Evolutionary conservation across 148 eudicot species (phyloP).

Genomic region (Silene latifolia): DNA sequence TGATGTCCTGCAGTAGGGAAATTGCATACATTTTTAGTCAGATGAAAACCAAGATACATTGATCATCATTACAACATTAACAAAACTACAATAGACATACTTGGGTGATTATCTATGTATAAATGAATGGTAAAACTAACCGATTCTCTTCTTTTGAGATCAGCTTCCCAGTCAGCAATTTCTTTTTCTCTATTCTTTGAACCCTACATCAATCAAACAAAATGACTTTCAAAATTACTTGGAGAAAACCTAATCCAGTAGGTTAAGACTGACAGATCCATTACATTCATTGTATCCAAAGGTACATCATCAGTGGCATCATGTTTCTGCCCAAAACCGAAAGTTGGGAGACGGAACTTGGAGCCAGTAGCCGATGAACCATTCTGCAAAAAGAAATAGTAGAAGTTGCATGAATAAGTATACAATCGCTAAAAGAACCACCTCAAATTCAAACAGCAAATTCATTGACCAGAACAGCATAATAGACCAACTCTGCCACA

Average conservation of each 20-base stretch:
- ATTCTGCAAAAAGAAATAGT: constrained; percentile 43
- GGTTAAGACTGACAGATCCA: constrained; percentile 5
- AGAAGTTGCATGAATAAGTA: not conserved
- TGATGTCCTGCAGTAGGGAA: constrained; percentile 39
- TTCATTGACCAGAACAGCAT: not conserved
- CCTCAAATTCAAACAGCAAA: not conserved
- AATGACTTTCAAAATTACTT: constrained; percentile 1
- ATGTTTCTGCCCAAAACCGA: constrained; percentile 94
- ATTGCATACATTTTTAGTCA: not conserved
- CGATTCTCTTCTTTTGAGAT: constrained; percentile 56
- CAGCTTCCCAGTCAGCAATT: constrained; percentile 61
- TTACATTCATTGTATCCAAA: constrained; percentile 74
- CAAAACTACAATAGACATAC: not conserved
- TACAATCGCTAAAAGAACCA: not conserved
- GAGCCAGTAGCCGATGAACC: constrained; percentile 63
- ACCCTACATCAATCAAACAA: constrained; percentile 46
- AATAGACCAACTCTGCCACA: not conserved
- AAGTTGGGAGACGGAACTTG: constrained; percentile 68
- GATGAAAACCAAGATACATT: not conserved
- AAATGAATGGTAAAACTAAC: constrained; percentile 33
- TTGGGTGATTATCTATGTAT: not conserved
- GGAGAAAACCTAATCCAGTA: constrained; percentile 7
- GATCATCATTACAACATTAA: not conserved
- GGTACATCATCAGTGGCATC: constrained; percentile 96
- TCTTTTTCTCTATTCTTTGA: constrained; percentile 60